These are phyloP conservation scores for Cercophora samala DNA, from an alignment of 495 filamentous ascomycete genomes.

Conservation along the genomic window DNA sequence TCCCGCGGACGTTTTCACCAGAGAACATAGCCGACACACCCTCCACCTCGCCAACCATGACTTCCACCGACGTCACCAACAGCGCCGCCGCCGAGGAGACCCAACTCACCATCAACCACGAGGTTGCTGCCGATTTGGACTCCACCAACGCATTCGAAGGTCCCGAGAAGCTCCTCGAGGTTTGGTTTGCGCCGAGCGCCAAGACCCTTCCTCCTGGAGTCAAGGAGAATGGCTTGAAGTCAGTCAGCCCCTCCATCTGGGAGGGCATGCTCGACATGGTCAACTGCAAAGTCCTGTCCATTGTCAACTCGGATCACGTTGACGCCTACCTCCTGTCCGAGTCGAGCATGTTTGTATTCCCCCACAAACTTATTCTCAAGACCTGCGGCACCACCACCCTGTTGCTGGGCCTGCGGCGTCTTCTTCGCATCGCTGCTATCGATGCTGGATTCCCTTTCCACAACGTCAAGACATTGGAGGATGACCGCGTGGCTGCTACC, in stretches of 20 bases:
- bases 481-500: constrained; percentile 67
- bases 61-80: constrained; percentile 72
- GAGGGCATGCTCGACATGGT: constrained; percentile 96
- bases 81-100: constrained; percentile 79
- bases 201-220: constrained; percentile 65
- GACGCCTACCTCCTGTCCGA: constrained; percentile 98
- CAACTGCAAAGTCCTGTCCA: constrained; percentile 96
- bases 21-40: constrained; percentile 26
- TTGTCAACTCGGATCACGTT: constrained; percentile 89
- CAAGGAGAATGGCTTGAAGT: constrained; percentile 77
- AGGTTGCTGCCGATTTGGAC: constrained; percentile 89
- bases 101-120: constrained; percentile 93
- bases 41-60: constrained; percentile 60
- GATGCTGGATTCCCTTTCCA: constrained; percentile 78
- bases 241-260: constrained; percentile 79
- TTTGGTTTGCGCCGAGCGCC: constrained; percentile 91
- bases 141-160: constrained; percentile 97
- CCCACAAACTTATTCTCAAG: constrained; percentile 98
- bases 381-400: constrained; percentile 98
- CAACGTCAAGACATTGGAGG: constrained; percentile 46
- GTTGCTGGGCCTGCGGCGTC: constrained; percentile 78
- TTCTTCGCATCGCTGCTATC: constrained; percentile 84
- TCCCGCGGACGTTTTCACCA: constrained; percentile 51
- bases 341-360: constrained; percentile 99
- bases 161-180: constrained; percentile 96